Conservation (phyloP, 805 yeast genomes). For the Starmerella potacharoeniae region DNA sequence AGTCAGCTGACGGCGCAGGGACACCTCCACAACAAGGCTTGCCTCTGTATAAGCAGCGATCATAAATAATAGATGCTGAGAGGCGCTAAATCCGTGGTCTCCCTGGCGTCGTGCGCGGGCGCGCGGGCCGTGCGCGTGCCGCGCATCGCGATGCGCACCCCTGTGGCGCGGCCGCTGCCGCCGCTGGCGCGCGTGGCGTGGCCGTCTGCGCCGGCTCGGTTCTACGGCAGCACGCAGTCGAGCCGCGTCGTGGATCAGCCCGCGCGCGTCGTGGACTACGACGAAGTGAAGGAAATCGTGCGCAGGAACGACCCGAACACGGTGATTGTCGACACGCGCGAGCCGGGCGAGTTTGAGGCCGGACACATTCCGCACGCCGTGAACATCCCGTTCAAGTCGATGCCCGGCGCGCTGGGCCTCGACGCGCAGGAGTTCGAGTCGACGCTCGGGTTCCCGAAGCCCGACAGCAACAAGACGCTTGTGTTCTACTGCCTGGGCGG, state of each 20-base stretch:
- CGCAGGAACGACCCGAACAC: constrained; percentile 35
- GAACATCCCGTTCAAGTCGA: constrained; percentile 78
- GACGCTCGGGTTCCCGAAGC: constrained; percentile 72
- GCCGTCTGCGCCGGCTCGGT: constrained; percentile 4
- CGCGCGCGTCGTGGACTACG: constrained; percentile 44
- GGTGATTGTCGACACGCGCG: constrained; percentile 80
- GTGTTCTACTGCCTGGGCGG: constrained; percentile 91
- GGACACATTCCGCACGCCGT: constrained; percentile 79
- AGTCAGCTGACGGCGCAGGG: not conserved
- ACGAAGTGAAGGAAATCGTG: constrained; percentile 41
- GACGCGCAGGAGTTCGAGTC: constrained; percentile 68
- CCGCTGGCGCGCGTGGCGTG: not conserved
- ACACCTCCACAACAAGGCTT: not conserved
- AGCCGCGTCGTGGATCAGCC: constrained; percentile 28
- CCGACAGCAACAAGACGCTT: constrained; percentile 55
- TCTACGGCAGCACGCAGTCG: constrained; percentile 18
- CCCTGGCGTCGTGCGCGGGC: not conserved
- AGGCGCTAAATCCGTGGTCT: constrained; percentile 2
- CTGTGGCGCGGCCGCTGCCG: not conserved
- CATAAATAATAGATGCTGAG: not conserved
- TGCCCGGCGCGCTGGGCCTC: constrained; percentile 85
- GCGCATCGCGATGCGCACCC: not conserved
- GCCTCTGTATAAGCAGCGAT: not conserved
- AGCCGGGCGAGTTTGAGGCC: constrained; percentile 62
- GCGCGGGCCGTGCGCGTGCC: not conserved